Evolutionary conservation across 805 yeast genomes (phyloP).

Genomic region (Candida awuae): DNA sequence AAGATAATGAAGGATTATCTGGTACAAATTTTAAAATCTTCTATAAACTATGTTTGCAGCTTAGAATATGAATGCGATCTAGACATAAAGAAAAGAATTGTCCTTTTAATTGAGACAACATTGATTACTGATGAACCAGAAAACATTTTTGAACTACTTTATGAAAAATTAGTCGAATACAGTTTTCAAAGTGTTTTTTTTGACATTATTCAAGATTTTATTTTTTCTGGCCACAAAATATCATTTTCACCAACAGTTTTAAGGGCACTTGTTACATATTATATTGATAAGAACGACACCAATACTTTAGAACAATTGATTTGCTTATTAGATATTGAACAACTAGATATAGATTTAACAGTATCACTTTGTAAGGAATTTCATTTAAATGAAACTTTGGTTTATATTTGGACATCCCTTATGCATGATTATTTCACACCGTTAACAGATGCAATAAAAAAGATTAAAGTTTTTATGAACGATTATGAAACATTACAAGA

Average conservation of each 20-base stretch:
- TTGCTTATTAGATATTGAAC: constrained; percentile 56
- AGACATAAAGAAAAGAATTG: constrained; percentile 14
- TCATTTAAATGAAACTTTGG: constrained; percentile 51
- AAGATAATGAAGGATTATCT: constrained; percentile 43
- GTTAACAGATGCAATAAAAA: constrained; percentile 46
- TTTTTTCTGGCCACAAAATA: constrained; percentile 38
- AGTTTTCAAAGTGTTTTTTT: constrained; percentile 37
- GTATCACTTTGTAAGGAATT: constrained; percentile 51
- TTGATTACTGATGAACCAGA: constrained; percentile 28
- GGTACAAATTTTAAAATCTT: constrained; percentile 48
- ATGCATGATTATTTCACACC: constrained; percentile 70
- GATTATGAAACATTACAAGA: constrained; percentile 11
- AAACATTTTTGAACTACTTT: constrained; percentile 36
- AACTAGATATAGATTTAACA: constrained; percentile 73
- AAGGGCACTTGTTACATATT: constrained; percentile 50
- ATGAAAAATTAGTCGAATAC: constrained; percentile 34
- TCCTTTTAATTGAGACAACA: constrained; percentile 34
- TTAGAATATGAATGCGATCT: constrained; percentile 5
- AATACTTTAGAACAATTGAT: constrained; percentile 56
- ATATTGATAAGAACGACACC: constrained; percentile 34
- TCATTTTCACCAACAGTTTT: constrained; percentile 56
- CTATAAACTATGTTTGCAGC: constrained; percentile 36
- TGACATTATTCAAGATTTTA: constrained; percentile 42
- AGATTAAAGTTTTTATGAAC: constrained; percentile 16
- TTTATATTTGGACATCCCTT: constrained; percentile 64